These are phyloP conservation scores for Ceratobasidium sp. DNA, from an alignment of 1,284 basidiomycete species.

Conservation along the genomic window DNA sequence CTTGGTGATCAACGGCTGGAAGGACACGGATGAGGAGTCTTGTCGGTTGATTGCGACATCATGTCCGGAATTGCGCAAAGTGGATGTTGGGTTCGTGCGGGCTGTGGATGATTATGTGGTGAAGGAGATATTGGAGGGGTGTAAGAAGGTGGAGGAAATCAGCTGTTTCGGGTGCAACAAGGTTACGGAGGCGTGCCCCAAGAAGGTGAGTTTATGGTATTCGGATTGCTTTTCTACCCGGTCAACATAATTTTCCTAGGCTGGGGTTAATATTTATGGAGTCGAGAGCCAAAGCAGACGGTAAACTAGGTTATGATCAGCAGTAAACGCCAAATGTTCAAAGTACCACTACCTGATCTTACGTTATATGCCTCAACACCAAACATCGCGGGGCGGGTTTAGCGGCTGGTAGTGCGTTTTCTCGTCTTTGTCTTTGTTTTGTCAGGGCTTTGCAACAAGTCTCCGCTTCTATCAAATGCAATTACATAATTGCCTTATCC, in stretches of 20 bases:
- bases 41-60: slow-evolving; percentile 65
- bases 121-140: slow-evolving; percentile 72
- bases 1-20: slow-evolving; percentile 84
- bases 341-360: background rate
- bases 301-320: background rate
- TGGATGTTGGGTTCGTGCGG: slow-evolving; percentile 92
- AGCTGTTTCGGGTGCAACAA: slow-evolving; percentile 79
- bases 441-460: background rate
- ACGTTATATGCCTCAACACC: background rate
- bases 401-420: background rate
- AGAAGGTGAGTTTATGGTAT: slow-evolving; percentile 60
- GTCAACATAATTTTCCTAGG: slow-evolving; percentile 27
- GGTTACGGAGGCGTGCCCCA: slow-evolving; percentile 65
- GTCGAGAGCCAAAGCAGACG: slow-evolving; percentile 48
- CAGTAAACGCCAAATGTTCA: background rate
- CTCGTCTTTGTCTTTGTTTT: background rate
- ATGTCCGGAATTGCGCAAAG: slow-evolving; percentile 63
- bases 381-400: background rate
- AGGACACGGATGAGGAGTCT: slow-evolving; percentile 66
- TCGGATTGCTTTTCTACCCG: background rate
- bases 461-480: background rate
- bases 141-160: slow-evolving; percentile 64
- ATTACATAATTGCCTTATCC: slow-evolving; percentile 1
- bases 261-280: slow-evolving; percentile 49
- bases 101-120: slow-evolving; percentile 85